Base-by-base conservation (phyloP, 257 asterid species). In the Solanum pinnatisectum region DNA sequence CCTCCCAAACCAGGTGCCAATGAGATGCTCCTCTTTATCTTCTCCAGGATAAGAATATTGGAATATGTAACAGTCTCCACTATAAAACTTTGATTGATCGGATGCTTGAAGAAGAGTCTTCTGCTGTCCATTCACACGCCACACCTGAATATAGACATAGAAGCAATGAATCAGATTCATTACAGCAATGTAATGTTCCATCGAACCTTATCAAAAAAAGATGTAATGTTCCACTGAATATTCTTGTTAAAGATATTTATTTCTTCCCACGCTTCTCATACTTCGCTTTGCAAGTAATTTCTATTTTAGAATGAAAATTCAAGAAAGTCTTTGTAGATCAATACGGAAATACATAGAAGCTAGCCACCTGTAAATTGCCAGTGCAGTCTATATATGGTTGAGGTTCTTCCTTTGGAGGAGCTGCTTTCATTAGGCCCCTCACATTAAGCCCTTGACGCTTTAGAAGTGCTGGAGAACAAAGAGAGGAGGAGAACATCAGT, bases 1-100 rank as follows among this genome's bases (percentile, higher is more conserved):
- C 91, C 93, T 95, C 67, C 99, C 99, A 42, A 96, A 91, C 99
- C 99, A 98, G 37, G 99, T 98, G 88, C 99, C 99, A 23, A 98
- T 92, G 32, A 98, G 94, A 87, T 90, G 90, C 76, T 98, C 99
- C 85, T 98, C 99, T 59, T 92, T 98, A 78, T 94, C 98, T 77
- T 98, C 99, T 87, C 98, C 99, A 10, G 99, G 92, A 91, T 94
- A 98, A 87, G 98, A 92, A 92, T 98, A 98, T 83, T 96, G 98
- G 87, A 95, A 96, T 89, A 98, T 93, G 88, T 93, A 98, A 89
- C 98, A 98, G 91, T 98, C 99, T 89, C 99, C 99, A 92, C 98
- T 91, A 87, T 95, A 96, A 87, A 98, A 98, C 89, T 95, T 98
- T 84, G 98, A 94, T 93, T 95, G 98, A 70, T 96, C 98, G 16